phyloP scores from a whole-genome alignment of 768 basidiomycete genomes.

The Stropharia rugosoannulata region DNA sequence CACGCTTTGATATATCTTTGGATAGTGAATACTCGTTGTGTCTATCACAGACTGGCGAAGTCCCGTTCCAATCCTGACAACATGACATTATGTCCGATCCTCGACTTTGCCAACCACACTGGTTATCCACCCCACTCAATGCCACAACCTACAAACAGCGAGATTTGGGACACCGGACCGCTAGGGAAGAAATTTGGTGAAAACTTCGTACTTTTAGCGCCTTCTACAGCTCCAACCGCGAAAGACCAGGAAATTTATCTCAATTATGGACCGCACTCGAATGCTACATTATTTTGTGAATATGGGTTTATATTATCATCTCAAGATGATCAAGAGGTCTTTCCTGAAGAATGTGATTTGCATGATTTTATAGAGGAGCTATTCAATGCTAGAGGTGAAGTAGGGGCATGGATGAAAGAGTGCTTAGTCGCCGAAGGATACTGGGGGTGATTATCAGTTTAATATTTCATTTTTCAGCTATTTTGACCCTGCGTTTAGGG shows the following conservation, averaged over 20 bases:
- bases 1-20: slow-evolving; percentile 2
- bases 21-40: slow-evolving; percentile 89
- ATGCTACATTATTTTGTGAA: slow-evolving; percentile 77
- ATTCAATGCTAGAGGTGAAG: slow-evolving; percentile 40
- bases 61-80: slow-evolving; percentile 63
- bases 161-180: slow-evolving; percentile 36
- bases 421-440: slow-evolving; percentile 66
- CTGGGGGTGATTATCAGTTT: slow-evolving; percentile 63
- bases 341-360: slow-evolving; percentile 61
- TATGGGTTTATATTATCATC: slow-evolving; percentile 78
- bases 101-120: slow-evolving; percentile 90
- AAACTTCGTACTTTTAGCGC: slow-evolving; percentile 52
- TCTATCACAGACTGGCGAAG: slow-evolving; percentile 63
- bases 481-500: slow-evolving; percentile 38
- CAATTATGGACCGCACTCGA: slow-evolving; percentile 79
- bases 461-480: slow-evolving; percentile 1
- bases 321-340: slow-evolving; percentile 22
- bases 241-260: slow-evolving; percentile 70
- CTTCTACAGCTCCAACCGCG: slow-evolving; percentile 36
- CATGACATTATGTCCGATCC: slow-evolving; percentile 82
- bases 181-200: slow-evolving; percentile 33
- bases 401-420: slow-evolving; percentile 47
- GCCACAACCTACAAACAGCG: slow-evolving; percentile 35
- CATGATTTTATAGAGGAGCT: slow-evolving; percentile 50
- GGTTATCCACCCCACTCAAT: slow-evolving; percentile 38